Base-by-base conservation (phyloP, 2,329 filamentous ascomycete species). In the Sporothrix pallida region DNA sequence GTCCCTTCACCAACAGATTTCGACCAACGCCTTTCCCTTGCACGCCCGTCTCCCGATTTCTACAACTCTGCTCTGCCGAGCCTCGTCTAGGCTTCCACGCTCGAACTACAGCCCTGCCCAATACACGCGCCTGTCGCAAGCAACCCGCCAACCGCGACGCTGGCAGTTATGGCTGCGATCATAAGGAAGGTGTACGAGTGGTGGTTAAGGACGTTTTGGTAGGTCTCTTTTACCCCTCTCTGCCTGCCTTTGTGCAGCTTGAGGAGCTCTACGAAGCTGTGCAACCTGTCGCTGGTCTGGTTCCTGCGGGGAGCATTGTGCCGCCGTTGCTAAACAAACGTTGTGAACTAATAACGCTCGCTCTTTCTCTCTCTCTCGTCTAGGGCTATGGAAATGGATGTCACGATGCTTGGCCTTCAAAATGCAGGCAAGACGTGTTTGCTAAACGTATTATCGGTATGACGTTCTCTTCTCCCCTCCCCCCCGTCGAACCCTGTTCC, bases 301-400 rank as follows among this genome's bases (percentile, higher is more conserved):
- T 17, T 48, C 62, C 20, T 65, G 42, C 62, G 62, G 31, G 31
- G 60, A 63, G 42, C 62, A 6, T 65, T 26, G 13, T 42, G 15
- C 46, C 42, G 6, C 12, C 42, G 17, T 10, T 44, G 15, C 13
- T n/a, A 9, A 63, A 48, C n/a, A 23, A 50, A 2, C 9, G 15
- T 12, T 46, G 46, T 13, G 10, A 46, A 26, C 42, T 70, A 72
- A 60, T 68, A 48, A 31, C 26, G 17, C 37, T 1, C n/a, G 31
- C 31, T 37, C 31, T 37, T 37, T 37, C 56, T 31, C n/a, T 56
- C 20, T 54, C 23, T 20, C 12, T 42, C 10, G 15, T 9, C 20
- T 20, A 98, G 95, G 96, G 94, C 95, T 78, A 97, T 95, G 78
- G 96, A 99, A 86, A 98, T 99, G 95, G 96, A 99, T 84, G 95